phyloP scores from a whole-genome alignment of 345 rosid genomes.

The Gossypium mustelinum region DNA sequence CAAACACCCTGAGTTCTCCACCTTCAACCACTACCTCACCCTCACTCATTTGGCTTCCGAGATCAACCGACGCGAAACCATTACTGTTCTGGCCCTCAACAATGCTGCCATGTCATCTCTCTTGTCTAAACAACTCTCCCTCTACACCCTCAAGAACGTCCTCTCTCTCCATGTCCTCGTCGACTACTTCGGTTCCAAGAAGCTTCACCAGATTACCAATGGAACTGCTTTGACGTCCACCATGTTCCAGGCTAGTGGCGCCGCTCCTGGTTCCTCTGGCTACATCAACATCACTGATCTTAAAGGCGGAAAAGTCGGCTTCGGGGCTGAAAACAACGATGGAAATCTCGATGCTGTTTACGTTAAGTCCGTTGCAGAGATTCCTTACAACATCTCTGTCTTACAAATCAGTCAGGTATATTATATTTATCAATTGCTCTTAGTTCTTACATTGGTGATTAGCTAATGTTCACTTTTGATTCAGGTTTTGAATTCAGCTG shows the following conservation, averaged over 20 bases:
- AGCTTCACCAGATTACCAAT: constrained; percentile 80
- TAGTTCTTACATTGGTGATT: background rate
- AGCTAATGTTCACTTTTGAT: background rate
- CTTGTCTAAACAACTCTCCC: constrained; percentile 56
- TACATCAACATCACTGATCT: constrained; percentile 76
- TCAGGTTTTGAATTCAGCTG: constrained; percentile 55
- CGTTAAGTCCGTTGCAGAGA: constrained; percentile 66
- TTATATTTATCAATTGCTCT: background rate
- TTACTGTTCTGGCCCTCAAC: constrained; percentile 86
- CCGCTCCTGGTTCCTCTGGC: constrained; percentile 80
- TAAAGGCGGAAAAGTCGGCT: constrained; percentile 91
- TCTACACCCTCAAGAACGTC: constrained; percentile 69
- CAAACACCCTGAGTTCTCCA: constrained; percentile 71
- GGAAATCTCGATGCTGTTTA: constrained; percentile 51
- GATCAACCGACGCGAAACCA: constrained; percentile 77
- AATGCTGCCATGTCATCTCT: constrained; percentile 72
- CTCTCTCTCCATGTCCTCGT: constrained; percentile 86
- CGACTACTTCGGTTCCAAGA: constrained; percentile 88
- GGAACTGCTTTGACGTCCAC: constrained; percentile 69
- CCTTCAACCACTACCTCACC: constrained; percentile 91
- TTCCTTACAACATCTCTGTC: constrained; percentile 76
- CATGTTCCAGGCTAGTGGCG: constrained; percentile 87
- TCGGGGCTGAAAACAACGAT: constrained; percentile 53
- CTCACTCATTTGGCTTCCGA: constrained; percentile 82
- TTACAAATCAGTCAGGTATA: constrained; percentile 64